Base-by-base conservation (phyloP, 2,329 filamentous ascomycete genomes). In the Xylaria sp. region DNA sequence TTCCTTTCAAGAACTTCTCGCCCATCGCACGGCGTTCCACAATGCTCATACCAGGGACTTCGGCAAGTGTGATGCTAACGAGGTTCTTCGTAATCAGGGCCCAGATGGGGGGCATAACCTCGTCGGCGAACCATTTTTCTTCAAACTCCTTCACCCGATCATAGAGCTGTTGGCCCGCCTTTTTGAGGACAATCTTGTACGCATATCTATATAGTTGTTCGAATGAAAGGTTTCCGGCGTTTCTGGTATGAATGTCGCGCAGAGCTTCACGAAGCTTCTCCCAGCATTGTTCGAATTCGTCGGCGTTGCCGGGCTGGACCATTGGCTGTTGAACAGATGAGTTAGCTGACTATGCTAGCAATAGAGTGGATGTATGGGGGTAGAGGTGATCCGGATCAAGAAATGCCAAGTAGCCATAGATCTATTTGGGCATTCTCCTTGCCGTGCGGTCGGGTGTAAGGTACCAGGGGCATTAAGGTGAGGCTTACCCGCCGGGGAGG, bases 151-250 rank as follows among this genome's bases (percentile, higher is more conserved):
- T 89, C 44, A 97, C 92, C 8, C 83, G 81, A 4, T 89, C 82
- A 72, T 97, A 97, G 1, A 99, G 80, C 9, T 87, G 78, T 29
- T 89, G 85, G 21, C 92, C 92, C 63, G 92, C 88, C 75, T 93
- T 95, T 73, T 89, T 90, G 34, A 97, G 76, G 1, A 97, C 93
- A 18, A 97, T 90, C 71, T 94, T 93, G 75, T 99, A 99, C 4
- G 91, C 90, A 50, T 90, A 90, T 53, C 94, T 89, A 74, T 99
- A 99, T 1, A 99, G 83, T 67, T 96, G 89, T 72, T 99, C 94
- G 76, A 97, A 99, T 1, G 92, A 96, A 2, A 99, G 83, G 16
- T 83, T 81, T 8, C 92, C 95, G 56, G 92, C 92, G 70, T 96
- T 94, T 71, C 95, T 92, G 53, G 86, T 89, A 75, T 97, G 92